These are phyloP conservation scores for Phytophthora quininea DNA, from an alignment of 352 stramenopile species.

Conservation along the genomic window DNA sequence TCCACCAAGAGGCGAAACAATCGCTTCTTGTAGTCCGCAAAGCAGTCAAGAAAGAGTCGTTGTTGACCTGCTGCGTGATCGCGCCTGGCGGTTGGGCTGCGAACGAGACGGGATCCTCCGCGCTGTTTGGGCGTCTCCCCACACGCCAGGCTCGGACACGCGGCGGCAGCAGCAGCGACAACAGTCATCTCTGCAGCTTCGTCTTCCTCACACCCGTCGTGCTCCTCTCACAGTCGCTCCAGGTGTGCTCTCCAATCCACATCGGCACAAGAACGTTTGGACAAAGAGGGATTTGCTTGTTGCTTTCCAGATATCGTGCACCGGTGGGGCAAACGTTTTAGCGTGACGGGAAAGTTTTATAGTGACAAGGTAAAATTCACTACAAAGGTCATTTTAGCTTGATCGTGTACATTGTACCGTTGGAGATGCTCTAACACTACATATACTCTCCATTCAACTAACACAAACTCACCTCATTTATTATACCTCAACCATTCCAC, in stretches of 20 bases:
- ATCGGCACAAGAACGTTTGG: not conserved
- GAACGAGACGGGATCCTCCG: slow-evolving; percentile 6
- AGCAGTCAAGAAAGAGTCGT: slow-evolving; percentile 14
- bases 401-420: not conserved
- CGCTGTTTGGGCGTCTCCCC: not conserved
- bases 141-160: not conserved
- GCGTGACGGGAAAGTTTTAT: not conserved
- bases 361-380: not conserved
- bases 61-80: slow-evolving; percentile 10
- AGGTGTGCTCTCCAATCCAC: not conserved
- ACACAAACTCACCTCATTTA: too few species aligned
- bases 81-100: slow-evolving; percentile 5
- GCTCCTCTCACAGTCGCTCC: not conserved
- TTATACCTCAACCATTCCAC: too few species aligned
- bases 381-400: not conserved
- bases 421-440: not conserved
- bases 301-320: not conserved
- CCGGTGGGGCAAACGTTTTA: not conserved
- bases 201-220: not conserved
- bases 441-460: too few species aligned
- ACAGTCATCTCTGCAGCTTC: not conserved
- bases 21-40: not conserved
- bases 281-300: too few species aligned
- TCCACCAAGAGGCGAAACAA: slow-evolving; percentile 6
- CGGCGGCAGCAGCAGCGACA: not conserved